phyloP scores from a whole-genome alignment of 768 basidiomycete species.

The Leccinellum rugosiceps region DNA sequence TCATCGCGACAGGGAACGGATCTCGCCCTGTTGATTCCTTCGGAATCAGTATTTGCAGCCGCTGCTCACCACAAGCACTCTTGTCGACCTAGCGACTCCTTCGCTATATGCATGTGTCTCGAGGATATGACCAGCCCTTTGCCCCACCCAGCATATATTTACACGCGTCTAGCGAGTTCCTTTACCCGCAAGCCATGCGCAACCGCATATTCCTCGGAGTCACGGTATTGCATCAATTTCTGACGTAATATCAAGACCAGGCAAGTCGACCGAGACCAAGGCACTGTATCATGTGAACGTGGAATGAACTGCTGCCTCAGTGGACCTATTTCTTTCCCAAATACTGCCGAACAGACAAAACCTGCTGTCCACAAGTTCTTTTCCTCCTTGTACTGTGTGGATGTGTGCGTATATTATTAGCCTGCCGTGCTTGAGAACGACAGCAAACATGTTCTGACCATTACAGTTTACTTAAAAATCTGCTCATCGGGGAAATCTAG shows the following conservation, averaged over 20 bases:
- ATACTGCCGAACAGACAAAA: neutral
- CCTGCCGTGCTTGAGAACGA: neutral
- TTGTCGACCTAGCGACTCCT: neutral
- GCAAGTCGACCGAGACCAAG: neutral
- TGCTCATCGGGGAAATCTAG: neutral
- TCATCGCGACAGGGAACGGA: neutral
- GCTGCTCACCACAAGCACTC: neutral
- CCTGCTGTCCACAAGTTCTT: neutral
- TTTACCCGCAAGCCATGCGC: neutral
- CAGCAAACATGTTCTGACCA: neutral
- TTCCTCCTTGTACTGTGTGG: neutral
- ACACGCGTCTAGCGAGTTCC: neutral
- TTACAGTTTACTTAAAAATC: neutral
- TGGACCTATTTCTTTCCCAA: neutral
- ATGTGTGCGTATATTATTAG: no score
- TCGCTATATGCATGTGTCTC: neutral
- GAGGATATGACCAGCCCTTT: neutral
- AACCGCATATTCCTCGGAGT: no score
- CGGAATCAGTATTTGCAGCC: no score
- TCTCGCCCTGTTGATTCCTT: neutral
- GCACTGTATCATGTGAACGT: neutral
- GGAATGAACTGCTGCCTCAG: neutral
- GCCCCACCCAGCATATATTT: neutral
- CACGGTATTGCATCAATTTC: neutral
- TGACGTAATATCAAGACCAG: neutral